Evolutionary conservation across 2,329 filamentous ascomycete genomes (phyloP), one percentile per base, ranked within the genome.

Genomic region (Aspergillus sergii): DNA sequence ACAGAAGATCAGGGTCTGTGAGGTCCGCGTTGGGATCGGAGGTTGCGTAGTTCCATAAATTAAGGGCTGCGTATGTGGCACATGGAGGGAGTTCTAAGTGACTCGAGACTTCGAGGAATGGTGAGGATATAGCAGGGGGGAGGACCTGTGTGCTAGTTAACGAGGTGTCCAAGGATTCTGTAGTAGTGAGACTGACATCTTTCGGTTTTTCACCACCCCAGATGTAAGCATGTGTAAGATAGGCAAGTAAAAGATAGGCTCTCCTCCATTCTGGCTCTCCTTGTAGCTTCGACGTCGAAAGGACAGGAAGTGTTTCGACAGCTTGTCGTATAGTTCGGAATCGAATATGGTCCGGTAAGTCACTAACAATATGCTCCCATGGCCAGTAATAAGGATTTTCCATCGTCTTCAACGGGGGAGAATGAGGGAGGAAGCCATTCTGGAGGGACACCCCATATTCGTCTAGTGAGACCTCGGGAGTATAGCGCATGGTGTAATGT

Each of bases 211-310:
- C 85, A 21, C 89, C 91, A 58, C 92, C 92, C 93, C 93, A 97
- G 21, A 96, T 87, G 74, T 96, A 94, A 6, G 87, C 88, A 75
- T 97, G 92, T 0, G 90, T 85, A 53, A 96, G 82, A 72, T 94
- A 94, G 0, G 85, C 87, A 39, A 96, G 82, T 4, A 94, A 82
- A 2, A 88, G 84, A 76, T 94, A 95, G 58, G 92, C 92, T 69
- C 92, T 87, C 71, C 92, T 89, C 94, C 93, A 97, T 85, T 97
- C 92, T 66, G 90, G 85, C 71, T 94, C 91, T 66, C 89, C 87
- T 78, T 89, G 85, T 72, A 98, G 87, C 72, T 88, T 86, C 66
- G 88, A 83, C 57, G 92, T 95, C 60, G 89, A 91, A 64, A 97
- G 87, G 58, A 96, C 82, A 16, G 93, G 93, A 59, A 97, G 84